Evolutionary conservation across 192 early-diverging fungal genomes (phyloP), one percentile per base, ranked within the genome.

Genomic region (Coemansia sp.): DNA sequence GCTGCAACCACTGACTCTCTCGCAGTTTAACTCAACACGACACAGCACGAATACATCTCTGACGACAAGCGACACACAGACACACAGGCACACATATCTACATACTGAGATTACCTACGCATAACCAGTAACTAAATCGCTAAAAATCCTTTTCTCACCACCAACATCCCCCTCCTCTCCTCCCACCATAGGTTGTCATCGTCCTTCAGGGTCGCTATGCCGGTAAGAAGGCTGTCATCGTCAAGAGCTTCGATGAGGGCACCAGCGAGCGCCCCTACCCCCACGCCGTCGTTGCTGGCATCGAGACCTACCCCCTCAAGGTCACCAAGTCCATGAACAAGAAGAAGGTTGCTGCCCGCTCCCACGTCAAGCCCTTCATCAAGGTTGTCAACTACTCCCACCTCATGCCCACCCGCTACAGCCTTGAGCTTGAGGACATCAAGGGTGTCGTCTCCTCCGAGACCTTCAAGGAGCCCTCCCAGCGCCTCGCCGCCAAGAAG

Each of bases 191-290:
- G 92, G 95, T 98, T 68, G 95, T 94, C 62, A 89, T 99, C 59
- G 81, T 99, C 80, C 90, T 98, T 65, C 93, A 96, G 75, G 97
- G 95, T 61, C 92, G 97, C 63, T 92, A 93, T 66, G 97, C 97
- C 80, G 97, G 97, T 71, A 97, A 95, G 89, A 99, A 99, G 89
- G 95, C 95, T 66, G 95, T 99, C 72, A 93, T 99, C 69, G 89
- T 98, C 77, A 94, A 94, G 83, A 91, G 82, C 70, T 66, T 83
- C 71, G 97, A 99, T 81, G 97, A 99, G 73, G 95, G 97, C 74
- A 95, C 91, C 79, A 91, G 91, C 82, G 91, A 94, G 62, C 91
- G 91, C 71, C 91, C 89, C 59, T 99, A 96, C 86, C 92, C 91
- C 66, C 94, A 98, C 80, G 97, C 97, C 72, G 84, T 99, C 66